Evolutionary conservation across 2,329 filamentous ascomycete species (phyloP).

Genomic region (Sporothrix euskadiensis): DNA sequence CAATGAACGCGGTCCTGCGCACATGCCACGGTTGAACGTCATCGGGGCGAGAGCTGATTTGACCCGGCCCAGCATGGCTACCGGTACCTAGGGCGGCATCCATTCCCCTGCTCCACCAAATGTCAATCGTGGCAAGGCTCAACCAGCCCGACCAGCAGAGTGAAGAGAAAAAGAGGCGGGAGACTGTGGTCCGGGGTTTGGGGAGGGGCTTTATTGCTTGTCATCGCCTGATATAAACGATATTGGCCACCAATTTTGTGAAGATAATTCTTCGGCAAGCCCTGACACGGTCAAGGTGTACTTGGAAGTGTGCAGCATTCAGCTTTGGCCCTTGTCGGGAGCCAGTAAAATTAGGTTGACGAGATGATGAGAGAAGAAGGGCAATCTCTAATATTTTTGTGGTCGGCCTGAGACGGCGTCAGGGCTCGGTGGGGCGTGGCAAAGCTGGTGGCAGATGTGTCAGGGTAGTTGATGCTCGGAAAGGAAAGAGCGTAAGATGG

Average conservation of each 20-base stretch:
- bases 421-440: not conserved
- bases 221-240: not conserved
- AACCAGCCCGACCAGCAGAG: not conserved
- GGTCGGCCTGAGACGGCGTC: not conserved
- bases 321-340: not conserved
- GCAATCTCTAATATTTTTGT: not conserved
- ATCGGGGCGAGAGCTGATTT: not conserved
- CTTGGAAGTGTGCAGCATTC: not conserved
- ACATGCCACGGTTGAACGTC: conserved; percentile 4
- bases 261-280: not conserved
- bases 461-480: not conserved
- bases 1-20: not conserved
- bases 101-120: not conserved
- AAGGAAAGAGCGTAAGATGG: not conserved
- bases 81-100: not conserved
- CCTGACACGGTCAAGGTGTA: not conserved
- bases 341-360: not conserved
- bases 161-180: not conserved
- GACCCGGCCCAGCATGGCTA: not conserved
- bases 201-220: not conserved
- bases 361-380: not conserved
- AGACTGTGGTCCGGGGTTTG: too few species aligned
- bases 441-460: not conserved
- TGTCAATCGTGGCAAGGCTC: not conserved
- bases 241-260: not conserved